Evolutionary conservation across 2,329 filamentous ascomycete genomes (phyloP).

Genomic region (Hypoxylon sp.): DNA sequence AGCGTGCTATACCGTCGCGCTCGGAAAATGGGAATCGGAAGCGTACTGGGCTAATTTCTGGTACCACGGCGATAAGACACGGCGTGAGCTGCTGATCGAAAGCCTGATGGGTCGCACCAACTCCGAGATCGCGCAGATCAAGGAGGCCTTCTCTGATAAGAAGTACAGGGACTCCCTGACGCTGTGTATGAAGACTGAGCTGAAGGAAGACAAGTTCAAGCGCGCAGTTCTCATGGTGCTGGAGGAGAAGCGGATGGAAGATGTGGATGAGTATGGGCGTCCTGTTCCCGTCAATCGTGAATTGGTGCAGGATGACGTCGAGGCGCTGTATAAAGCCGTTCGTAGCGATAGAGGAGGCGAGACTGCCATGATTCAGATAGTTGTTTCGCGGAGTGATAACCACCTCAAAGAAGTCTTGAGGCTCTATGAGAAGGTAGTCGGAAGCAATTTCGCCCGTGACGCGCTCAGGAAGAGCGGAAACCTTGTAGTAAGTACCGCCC

Average conservation of each 20-base stretch:
- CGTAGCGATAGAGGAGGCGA: constrained; percentile 86
- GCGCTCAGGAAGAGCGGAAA: constrained; percentile 92
- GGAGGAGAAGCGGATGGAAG: constrained; percentile 87
- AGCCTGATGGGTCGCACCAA: constrained; percentile 91
- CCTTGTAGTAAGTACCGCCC: constrained; percentile 79
- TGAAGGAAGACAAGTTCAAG: constrained; percentile 97
- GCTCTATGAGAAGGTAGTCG: constrained; percentile 80
- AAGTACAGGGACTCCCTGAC: constrained; percentile 87
- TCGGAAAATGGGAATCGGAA: constrained; percentile 92
- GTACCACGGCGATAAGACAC: constrained; percentile 89
- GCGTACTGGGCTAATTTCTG: constrained; percentile 99
- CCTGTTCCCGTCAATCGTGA: constrained; percentile 70
- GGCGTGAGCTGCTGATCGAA: constrained; percentile 92
- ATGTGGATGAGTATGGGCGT: constrained; percentile 76
- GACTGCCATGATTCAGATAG: constrained; percentile 86
- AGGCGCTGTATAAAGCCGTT: constrained; percentile 77
- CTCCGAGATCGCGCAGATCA: constrained; percentile 88
- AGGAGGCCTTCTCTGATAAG: constrained; percentile 89
- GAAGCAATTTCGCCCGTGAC: constrained; percentile 87
- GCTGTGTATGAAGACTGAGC: constrained; percentile 90
- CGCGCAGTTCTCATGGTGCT: constrained; percentile 86
- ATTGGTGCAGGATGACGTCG: constrained; percentile 79
- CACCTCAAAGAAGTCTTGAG: constrained; percentile 86
- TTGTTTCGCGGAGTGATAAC: constrained; percentile 82
- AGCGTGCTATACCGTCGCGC: constrained; percentile 88